Conservation (phyloP, 306 rosid genomes). For the Canavalia ensiformis region DNA sequence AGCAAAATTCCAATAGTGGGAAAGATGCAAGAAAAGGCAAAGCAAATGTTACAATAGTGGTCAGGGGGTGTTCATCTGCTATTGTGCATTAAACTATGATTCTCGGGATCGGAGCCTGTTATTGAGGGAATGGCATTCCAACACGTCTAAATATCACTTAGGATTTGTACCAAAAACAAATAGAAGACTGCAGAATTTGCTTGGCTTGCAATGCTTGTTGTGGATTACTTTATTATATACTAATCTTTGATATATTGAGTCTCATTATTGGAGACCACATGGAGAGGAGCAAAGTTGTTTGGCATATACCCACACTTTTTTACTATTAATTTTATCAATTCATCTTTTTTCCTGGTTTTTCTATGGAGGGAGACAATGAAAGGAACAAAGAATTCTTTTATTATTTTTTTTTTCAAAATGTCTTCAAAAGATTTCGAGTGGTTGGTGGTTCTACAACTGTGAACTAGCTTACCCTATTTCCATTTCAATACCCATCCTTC, state of each 20-base stretch:
- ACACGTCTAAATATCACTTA: constrained; percentile 47
- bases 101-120: constrained; percentile 62
- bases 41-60: constrained; percentile 30
- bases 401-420: constrained; percentile 18
- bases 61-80: constrained; percentile 51
- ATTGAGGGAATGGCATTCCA: constrained; percentile 45
- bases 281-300: constrained; percentile 46
- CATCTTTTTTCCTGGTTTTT: constrained; percentile 5
- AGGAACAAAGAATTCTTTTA: neutral
- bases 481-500: neutral
- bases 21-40: constrained; percentile 39
- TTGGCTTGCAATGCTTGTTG: constrained; percentile 43
- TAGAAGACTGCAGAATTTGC: constrained; percentile 37
- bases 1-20: constrained; percentile 44
- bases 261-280: constrained; percentile 63
- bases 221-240: constrained; percentile 35
- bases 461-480: constrained; percentile 14
- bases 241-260: constrained; percentile 33
- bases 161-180: constrained; percentile 28
- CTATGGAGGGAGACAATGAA: constrained; percentile 36
- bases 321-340: constrained; percentile 9
- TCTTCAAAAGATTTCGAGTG: constrained; percentile 27
- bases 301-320: constrained; percentile 37
- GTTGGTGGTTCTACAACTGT: constrained; percentile 43
- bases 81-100: constrained; percentile 39